These are phyloP conservation scores for Anisodus acutangulus DNA, from an alignment of 257 asterid genomes.

Conservation along the genomic window DNA sequence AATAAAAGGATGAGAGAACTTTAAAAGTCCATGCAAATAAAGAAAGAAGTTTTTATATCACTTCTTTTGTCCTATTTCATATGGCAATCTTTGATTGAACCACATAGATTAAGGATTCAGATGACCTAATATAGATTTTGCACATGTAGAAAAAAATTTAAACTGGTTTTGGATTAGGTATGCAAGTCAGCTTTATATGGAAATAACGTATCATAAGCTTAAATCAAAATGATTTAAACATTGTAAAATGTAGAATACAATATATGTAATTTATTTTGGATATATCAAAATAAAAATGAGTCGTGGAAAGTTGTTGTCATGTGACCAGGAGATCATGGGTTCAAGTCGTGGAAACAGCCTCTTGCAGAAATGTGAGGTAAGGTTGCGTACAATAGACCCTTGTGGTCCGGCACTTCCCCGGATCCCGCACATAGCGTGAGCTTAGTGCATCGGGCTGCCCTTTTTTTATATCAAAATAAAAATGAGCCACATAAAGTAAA, in stretches of 20 bases:
- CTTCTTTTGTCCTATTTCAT: background rate
- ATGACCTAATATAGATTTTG: background rate
- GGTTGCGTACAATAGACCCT: no score
- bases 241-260: background rate
- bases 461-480: background rate
- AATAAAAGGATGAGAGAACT: conserved; percentile 8
- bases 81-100: conserved; percentile 4
- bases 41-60: background rate
- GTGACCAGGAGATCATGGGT: no score
- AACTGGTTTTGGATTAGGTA: conserved; percentile 18
- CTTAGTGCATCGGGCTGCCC: no score
- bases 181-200: background rate
- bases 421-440: no score
- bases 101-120: conserved; percentile 20
- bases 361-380: no score
- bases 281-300: background rate
- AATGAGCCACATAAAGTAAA: conserved; percentile 33
- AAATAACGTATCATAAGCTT: background rate
- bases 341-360: no score
- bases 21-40: background rate
- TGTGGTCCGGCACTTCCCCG: no score
- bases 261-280: background rate
- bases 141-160: background rate
- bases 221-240: conserved; percentile 16
- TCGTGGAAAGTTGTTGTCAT: no score